Evolutionary conservation across 2,329 filamentous ascomycete species (phyloP).

Genomic region (Pseudopithomyces maydicus): DNA sequence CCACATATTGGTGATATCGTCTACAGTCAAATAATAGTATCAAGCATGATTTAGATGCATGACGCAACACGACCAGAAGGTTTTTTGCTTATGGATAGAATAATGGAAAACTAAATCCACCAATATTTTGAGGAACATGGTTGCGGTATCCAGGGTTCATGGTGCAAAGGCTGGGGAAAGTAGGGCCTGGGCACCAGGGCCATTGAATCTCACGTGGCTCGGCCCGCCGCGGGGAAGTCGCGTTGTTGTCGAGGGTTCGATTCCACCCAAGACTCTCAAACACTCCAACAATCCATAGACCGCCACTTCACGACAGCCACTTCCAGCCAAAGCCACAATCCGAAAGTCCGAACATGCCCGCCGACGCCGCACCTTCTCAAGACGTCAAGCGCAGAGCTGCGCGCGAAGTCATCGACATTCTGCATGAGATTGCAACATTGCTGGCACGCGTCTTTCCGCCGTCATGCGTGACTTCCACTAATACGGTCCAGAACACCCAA

Average conservation of each 20-base stretch:
- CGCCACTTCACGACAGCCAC: not conserved
- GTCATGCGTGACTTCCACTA: not conserved
- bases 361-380: slow-evolving; percentile 27
- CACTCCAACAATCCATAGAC: not conserved
- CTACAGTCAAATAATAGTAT: too few species aligned
- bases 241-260: not conserved
- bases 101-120: too few species aligned
- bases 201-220: not conserved
- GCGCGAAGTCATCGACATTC: slow-evolving; percentile 78
- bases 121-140: too few species aligned
- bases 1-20: too few species aligned
- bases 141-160: not conserved
- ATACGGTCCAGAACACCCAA: slow-evolving; percentile 77
- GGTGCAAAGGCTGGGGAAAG: not conserved
- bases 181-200: not conserved
- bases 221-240: not conserved
- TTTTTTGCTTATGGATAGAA: too few species aligned
- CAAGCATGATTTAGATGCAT: too few species aligned
- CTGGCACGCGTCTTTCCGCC: slow-evolving; percentile 64
- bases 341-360: slow-evolving; percentile 3
- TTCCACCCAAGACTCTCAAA: not conserved
- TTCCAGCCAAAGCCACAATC: slow-evolving; percentile 21
- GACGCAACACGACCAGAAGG: too few species aligned
- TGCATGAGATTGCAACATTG: slow-evolving; percentile 85
- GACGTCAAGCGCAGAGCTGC: slow-evolving; percentile 72